These are phyloP conservation scores for Claviceps fusiformis DNA, from an alignment of 2,329 filamentous ascomycete species.

Conservation along the genomic window DNA sequence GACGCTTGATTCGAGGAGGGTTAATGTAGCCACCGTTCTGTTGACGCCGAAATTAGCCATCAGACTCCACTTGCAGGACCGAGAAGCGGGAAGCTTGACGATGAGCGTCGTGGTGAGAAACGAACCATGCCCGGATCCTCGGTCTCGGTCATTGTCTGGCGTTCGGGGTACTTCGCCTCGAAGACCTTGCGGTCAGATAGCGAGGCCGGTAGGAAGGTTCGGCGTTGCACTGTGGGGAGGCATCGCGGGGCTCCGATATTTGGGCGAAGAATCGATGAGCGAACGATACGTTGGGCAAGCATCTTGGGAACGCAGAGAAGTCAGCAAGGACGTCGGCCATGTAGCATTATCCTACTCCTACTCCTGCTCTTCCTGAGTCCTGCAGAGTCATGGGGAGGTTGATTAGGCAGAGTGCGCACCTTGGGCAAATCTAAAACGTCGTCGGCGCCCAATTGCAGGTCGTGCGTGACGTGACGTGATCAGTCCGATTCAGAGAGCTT, in stretches of 20 bases:
- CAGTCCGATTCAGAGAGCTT: background rate
- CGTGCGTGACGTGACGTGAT: constrained; percentile 8
- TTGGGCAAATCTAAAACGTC: constrained; percentile 17
- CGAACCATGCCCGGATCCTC: constrained; percentile 55
- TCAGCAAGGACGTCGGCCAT: background rate
- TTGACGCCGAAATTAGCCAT: constrained; percentile 14
- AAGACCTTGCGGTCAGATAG: constrained; percentile 31
- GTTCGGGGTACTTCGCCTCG: constrained; percentile 39
- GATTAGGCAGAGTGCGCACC: background rate
- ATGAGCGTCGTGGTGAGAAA: constrained; percentile 7
- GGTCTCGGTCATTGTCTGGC: constrained; percentile 36
- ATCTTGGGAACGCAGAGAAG: constrained; percentile 29
- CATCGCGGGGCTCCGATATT: constrained; percentile 32
- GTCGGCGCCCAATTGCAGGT: constrained; percentile 24
- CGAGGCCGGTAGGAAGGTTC: constrained; percentile 40
- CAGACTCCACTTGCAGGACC: background rate
- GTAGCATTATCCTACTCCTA: background rate
- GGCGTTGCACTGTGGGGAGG: constrained; percentile 40
- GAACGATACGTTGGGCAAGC: constrained; percentile 46
- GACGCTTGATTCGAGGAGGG: constrained; percentile 67
- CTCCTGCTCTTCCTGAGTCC: background rate
- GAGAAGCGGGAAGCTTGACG: background rate
- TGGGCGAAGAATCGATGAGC: constrained; percentile 31
- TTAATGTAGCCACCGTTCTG: constrained; percentile 80
- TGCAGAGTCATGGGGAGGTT: background rate